Evolutionary conservation across 768 basidiomycete genomes (phyloP), one percentile per base, ranked within the genome.

Genomic region (Multifurca ochricompacta): DNA sequence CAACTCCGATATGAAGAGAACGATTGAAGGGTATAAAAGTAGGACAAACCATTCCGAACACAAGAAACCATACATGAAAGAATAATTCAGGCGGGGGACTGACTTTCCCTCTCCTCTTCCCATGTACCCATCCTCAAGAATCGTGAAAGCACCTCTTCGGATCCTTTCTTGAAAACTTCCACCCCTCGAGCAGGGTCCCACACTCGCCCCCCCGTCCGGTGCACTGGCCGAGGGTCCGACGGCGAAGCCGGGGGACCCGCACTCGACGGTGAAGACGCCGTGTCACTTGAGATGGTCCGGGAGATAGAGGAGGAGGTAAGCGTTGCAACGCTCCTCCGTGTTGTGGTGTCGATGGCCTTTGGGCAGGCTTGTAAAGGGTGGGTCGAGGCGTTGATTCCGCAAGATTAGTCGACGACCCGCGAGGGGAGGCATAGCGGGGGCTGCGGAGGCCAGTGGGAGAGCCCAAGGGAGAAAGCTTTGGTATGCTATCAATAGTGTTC

Each of bases 181-280:
- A 93, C 82, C 40, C 84, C 85, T 19, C 91, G 82, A 9, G 83
- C 82, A 16, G 91, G 91, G 65, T 93, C 91, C 82, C 87, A 95
- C 4, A 87, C 83, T 19, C 90, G 77, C 2, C 76, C 78, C 19
- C 76, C 65, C 21, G 57, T 74, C 62, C 77, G 80, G 35, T 67
- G 69, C 18, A 28, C 45, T 9, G 70, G 64, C 16, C 59, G 62
- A 8, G 62, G 57, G 28, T 68, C 54, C 19, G 31, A 31, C 34
- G 71, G 65, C 10, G 80, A 77, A 14, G 79, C 80, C 13, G 76
- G 40, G 1, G 82, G 77, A 2, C 79, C 77, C 23, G 72, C 62
- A 0, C 81, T 81, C 0, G 83, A 81, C 14, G 73, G 70, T 10
- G 79, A 78, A n/a, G 80, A 77, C 16, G 73, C 59, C 6, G 67